Evolutionary conservation across 169 alveolate species (phyloP), one percentile per base, ranked within the genome.

Genomic region (Plasmodium gonderi): DNA sequence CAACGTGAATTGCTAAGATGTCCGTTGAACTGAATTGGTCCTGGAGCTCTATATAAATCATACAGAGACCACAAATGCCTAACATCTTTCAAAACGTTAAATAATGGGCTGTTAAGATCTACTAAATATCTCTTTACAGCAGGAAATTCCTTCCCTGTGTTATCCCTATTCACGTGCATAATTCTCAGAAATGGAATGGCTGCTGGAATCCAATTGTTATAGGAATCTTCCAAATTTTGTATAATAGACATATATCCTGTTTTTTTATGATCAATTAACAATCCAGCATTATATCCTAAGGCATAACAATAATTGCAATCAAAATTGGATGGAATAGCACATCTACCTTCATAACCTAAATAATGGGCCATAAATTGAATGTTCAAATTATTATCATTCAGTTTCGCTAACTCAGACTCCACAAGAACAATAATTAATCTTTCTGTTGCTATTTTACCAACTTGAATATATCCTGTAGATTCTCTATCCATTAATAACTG

Each of bases 281-380:
- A 96, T 5, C 98, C 98, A 14, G 99, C 99, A 74, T 96, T 97
- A 77, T 97, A 96, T 72, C 99, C 99, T 65, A 99, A 91, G n/a
- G 99, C 98, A 92, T 98, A 99, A 96, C 99, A 99, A 96, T 99
- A 99, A 75, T 98, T 96, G 44, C 99, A 95, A 91, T 99, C 99
- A 93, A 99, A 99, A 85, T 97, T 97, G 40, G 99, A 96, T 11
- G 99, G 99, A 85, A 98, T 96, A 38, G 99, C 99, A 92, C 99
- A 98, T 90, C 99, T 98, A 29, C 99, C 99, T 81, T 99, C 99
- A 90, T 99, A 99, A 45, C 99, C 99, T 94, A 98, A 97, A 95
- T 98, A 99, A 78, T 98, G 99, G 69, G 97, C 92, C 97, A 93
- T 94, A 51, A 95, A 94, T 20, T 81, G 92, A 68, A 96, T 94